These are phyloP conservation scores for Quambalaria eucalypti DNA, from an alignment of 1,284 basidiomycete species.

Conservation along the genomic window DNA sequence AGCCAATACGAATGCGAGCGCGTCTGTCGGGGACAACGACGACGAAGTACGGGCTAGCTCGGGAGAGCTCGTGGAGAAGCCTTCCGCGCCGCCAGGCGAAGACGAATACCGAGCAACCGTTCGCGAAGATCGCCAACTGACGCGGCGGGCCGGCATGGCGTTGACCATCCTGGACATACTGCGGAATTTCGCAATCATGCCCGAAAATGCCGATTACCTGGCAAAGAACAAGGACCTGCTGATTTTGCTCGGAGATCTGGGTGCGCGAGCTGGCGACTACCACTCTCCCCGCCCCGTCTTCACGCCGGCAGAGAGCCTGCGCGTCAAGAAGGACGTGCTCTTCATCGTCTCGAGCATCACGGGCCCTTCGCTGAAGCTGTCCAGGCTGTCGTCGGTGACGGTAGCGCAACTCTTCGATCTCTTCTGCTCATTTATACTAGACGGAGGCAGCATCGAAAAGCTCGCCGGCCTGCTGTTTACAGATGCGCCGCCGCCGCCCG, in stretches of 20 bases:
- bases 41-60: no score
- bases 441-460: slow-evolving; percentile 60
- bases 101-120: not conserved
- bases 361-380: slow-evolving; percentile 51
- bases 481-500: slow-evolving; percentile 2
- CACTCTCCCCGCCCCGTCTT: slow-evolving; percentile 15
- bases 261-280: not conserved
- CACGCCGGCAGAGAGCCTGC: slow-evolving; percentile 52
- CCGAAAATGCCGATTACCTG: slow-evolving; percentile 65
- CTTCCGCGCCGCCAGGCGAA: not conserved
- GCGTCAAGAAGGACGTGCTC: slow-evolving; percentile 68
- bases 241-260: slow-evolving; percentile 55
- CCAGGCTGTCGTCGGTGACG: slow-evolving; percentile 48
- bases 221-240: slow-evolving; percentile 60
- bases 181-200: slow-evolving; percentile 69
- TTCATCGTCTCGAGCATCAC: slow-evolving; percentile 64
- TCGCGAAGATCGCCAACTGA: slow-evolving; percentile 13
- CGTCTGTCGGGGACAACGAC: no score
- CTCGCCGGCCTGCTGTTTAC: slow-evolving; percentile 52
- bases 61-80: not conserved
- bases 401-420: slow-evolving; percentile 59
- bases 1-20: not conserved
- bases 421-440: slow-evolving; percentile 66
- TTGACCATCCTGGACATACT: slow-evolving; percentile 69
- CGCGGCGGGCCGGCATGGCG: slow-evolving; percentile 56